Base-by-base conservation (phyloP, 495 filamentous ascomycete species). In the Neurospora cerealis region DNA sequence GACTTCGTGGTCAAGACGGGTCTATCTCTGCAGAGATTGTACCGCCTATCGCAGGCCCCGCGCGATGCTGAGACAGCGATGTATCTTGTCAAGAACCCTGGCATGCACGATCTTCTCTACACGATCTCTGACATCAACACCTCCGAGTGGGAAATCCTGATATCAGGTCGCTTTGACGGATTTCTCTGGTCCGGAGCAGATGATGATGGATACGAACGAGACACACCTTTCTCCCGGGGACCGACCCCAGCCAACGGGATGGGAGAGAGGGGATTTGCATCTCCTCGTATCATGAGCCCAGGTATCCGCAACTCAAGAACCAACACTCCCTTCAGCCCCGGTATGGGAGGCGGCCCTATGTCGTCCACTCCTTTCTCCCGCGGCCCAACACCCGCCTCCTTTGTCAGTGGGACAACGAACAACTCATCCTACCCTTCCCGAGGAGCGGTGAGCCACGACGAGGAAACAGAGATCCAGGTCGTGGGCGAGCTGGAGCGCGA, bases 151-250 rank as follows among this genome's bases (percentile, higher is more conserved):
- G 96, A 99, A 46, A 95, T 99, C 54, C 88, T 99, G 39, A 93
- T 91, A 37, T 98, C 95, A 0, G 96, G 96, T 36, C 93, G 95
- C 44, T 98, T 99, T 78, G 96, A 99, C 79, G 95, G 95, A 5
- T 98, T 99, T 83, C 88, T 99, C 24, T 96, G 95, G 89, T 95
- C 93, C 60, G 95, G 95, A n/a, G 93, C 92, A 40, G 94, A 97
- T 76, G 88, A 88, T 72, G 85, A 86, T 38, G 77, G 86, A 19
- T 66, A 66, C 28, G 54, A 66, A 66, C 54, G 54, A 66, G 54
- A 66, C 60, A 80, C 81, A 37, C 74, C 79, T 28, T 78, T 78
- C 39, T 91, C 89, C 21, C 85, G 88, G 13, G 84, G 86, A 36
- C 83, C 87, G 24, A 89, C 88, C 3, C 86, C 87, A 8, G 83